Percentiles rank a stretch among this genome's conserved stretches.
Evolutionary conservation across 1,139 yeast genomes (phyloP).

Genomic region (Citeromyces siamensis): DNA sequence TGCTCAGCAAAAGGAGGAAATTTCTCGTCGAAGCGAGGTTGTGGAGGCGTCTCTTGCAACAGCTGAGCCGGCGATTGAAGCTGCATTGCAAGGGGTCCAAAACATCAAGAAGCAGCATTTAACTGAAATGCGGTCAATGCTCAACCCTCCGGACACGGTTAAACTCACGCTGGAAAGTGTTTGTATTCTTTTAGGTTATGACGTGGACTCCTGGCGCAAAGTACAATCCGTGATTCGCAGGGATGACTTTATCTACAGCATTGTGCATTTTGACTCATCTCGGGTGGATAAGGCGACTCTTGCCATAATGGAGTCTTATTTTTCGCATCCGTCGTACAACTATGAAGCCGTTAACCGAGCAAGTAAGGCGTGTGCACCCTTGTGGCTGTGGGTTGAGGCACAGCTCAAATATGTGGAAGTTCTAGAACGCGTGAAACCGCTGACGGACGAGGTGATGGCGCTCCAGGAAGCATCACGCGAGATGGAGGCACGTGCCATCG

Average conservation of each 20-base stretch:
- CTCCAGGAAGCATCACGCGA: slow-evolving; percentile 51
- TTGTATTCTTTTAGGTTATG: slow-evolving; percentile 66
- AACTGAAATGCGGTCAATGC: slow-evolving; percentile 81
- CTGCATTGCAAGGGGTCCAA: slow-evolving; percentile 80
- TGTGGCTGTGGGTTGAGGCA: slow-evolving; percentile 82
- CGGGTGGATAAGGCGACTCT: slow-evolving; percentile 45
- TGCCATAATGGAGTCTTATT: slow-evolving; percentile 46
- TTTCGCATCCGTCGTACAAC: slow-evolving; percentile 53
- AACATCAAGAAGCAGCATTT: slow-evolving; percentile 88
- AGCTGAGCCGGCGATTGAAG: slow-evolving; percentile 78
- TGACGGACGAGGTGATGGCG: slow-evolving; percentile 48
- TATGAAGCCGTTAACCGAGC: slow-evolving; percentile 77
- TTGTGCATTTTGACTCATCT: slow-evolving; percentile 59
- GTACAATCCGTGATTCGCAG: slow-evolving; percentile 71
- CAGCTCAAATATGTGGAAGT: slow-evolving; percentile 65
- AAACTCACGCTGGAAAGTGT: slow-evolving; percentile 84
- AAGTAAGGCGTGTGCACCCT: slow-evolving; percentile 92
- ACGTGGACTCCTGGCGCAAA: slow-evolving; percentile 66
- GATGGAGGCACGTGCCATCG: slow-evolving; percentile 57
- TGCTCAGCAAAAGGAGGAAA: slow-evolving; percentile 51
- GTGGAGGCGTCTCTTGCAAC: slow-evolving; percentile 55
- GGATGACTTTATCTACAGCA: slow-evolving; percentile 80
- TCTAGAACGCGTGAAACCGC: slow-evolving; percentile 62
- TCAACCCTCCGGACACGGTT: slow-evolving; percentile 84
- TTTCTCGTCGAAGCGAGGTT: slow-evolving; percentile 36